Evolutionary conservation across 2,329 filamentous ascomycete species (phyloP).

Genomic region (Ascocoryne sarcoides): DNA sequence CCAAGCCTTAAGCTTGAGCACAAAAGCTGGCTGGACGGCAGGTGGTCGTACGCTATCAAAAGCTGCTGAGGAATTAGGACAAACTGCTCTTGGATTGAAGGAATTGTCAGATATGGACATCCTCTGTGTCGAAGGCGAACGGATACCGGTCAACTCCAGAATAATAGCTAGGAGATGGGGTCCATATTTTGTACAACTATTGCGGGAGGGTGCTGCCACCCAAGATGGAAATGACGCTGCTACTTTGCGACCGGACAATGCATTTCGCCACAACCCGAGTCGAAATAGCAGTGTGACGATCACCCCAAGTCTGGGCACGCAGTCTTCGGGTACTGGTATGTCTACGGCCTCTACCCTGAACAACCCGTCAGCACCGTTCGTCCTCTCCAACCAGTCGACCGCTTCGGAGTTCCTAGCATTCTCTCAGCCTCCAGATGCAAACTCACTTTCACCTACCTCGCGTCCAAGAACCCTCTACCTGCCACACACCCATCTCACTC

Average conservation of each 20-base stretch:
- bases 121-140: slow-evolving; percentile 79
- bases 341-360: slow-evolving; percentile 39
- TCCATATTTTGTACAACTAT: slow-evolving; percentile 85
- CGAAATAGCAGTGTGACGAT: slow-evolving; percentile 82
- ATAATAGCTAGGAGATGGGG: slow-evolving; percentile 86
- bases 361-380: slow-evolving; percentile 16
- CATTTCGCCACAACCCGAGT: slow-evolving; percentile 46
- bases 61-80: slow-evolving; percentile 78
- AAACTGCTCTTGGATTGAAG: slow-evolving; percentile 66
- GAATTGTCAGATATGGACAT: slow-evolving; percentile 97
- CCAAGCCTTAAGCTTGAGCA: slow-evolving; percentile 33
- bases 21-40: slow-evolving; percentile 56
- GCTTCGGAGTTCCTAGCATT: slow-evolving; percentile 11
- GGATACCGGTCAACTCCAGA: slow-evolving; percentile 87
- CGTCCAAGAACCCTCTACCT: slow-evolving; percentile 84
- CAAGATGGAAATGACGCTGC: slow-evolving; percentile 66
- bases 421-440: slow-evolving; percentile 17
- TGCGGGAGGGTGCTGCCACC: slow-evolving; percentile 63
- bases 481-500: slow-evolving; percentile 81
- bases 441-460: slow-evolving; percentile 30
- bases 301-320: slow-evolving; percentile 54
- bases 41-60: slow-evolving; percentile 69
- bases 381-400: not conserved
- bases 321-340: slow-evolving; percentile 36
- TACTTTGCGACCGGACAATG: slow-evolving; percentile 57